Percentiles rank a stretch among this genome's conserved stretches.
phyloP scores from a whole-genome alignment of 2,329 filamentous ascomycete species.

The Ophiocordyceps polyrhachis-furcata region DNA sequence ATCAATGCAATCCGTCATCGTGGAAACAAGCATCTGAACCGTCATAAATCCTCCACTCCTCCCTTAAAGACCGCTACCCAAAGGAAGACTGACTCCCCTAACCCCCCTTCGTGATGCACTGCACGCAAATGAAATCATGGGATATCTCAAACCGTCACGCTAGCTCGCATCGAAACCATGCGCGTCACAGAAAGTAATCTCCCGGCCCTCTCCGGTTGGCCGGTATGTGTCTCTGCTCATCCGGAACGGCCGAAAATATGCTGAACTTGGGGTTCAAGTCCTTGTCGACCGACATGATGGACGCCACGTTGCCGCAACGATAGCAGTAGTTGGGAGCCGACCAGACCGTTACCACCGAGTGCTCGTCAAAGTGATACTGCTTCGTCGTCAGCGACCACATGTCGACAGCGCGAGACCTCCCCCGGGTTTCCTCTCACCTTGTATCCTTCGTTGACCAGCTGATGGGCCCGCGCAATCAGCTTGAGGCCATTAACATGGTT shows the following conservation, averaged over 20 bases:
- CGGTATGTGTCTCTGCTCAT: conserved; percentile 64
- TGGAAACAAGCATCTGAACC: too few relatives aligned
- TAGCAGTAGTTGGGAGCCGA: conserved; percentile 89
- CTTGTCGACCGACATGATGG: conserved; percentile 99
- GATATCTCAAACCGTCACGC: conserved; percentile 22
- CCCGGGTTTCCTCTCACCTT: conserved; percentile 98
- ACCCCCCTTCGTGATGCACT: conserved; percentile 9
- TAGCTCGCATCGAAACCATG: conserved; percentile 19
- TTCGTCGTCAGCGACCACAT: conserved; percentile 30
- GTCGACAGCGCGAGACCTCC: conserved; percentile 98
- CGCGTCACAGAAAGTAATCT: conserved; percentile 47
- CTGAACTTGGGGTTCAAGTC: conserved; percentile 98
- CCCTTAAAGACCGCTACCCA: not conserved
- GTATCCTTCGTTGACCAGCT: conserved; percentile 98
- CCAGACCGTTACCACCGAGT: conserved; percentile 2
- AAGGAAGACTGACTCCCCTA: conserved; percentile 1
- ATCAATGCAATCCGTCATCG: too few relatives aligned
- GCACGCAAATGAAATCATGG: conserved; percentile 11
- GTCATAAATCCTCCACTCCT: too few relatives aligned
- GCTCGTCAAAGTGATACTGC: conserved; percentile 3
- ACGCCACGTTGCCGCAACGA: conserved; percentile 94
- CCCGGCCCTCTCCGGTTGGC: conserved; percentile 47
- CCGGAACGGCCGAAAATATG: conserved; percentile 79
- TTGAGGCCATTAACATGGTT: conserved; percentile 98
- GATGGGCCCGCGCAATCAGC: conserved; percentile 87